A percentile compares a stretch with the other conserved stretches of the same genome.
Conservation (phyloP, 495 filamentous ascomycete genomes). For the Neurospora sp. region DNA sequence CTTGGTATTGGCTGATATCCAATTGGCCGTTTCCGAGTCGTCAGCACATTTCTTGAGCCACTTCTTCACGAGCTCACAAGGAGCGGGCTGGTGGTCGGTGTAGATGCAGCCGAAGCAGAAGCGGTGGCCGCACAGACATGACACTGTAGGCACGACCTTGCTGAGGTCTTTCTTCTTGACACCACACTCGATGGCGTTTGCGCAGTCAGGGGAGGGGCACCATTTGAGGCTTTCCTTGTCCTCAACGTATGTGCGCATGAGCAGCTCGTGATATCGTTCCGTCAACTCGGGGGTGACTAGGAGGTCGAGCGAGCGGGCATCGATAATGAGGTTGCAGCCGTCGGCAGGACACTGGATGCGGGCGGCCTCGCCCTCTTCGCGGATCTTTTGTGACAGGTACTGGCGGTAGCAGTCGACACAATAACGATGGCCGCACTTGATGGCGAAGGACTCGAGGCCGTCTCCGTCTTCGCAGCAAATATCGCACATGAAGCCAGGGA, state of each 20-base stretch:
- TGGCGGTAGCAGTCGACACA: constrained; percentile 89
- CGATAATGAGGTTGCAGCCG: constrained; percentile 80
- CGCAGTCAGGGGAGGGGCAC: constrained; percentile 94
- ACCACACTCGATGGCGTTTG: constrained; percentile 79
- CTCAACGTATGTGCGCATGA: constrained; percentile 92
- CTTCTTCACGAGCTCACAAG: constrained; percentile 82
- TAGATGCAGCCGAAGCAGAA: constrained; percentile 98
- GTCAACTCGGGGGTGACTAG: constrained; percentile 66
- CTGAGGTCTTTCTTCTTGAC: constrained; percentile 77
- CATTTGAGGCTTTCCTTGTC: constrained; percentile 91
- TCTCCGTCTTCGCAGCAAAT: constrained; percentile 90
- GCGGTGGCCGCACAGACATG: constrained; percentile 68
- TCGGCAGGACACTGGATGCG: constrained; percentile 89
- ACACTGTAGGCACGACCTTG: constrained; percentile 79
- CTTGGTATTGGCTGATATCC: constrained; percentile 98
- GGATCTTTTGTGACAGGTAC: constrained; percentile 84
- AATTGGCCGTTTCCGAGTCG: constrained; percentile 96
- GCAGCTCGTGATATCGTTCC: constrained; percentile 70
- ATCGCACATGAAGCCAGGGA: constrained; percentile 76
- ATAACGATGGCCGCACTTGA: constrained; percentile 94
- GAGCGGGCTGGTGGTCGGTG: constrained; percentile 85
- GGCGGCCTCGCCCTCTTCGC: constrained; percentile 87
- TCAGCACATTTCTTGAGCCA: constrained; percentile 99
- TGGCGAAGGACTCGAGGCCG: constrained; percentile 77
- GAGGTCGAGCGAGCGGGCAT: constrained; percentile 75